Base-by-base conservation (phyloP, 306 rosid species). In the Prinsepia uniflora region DNA sequence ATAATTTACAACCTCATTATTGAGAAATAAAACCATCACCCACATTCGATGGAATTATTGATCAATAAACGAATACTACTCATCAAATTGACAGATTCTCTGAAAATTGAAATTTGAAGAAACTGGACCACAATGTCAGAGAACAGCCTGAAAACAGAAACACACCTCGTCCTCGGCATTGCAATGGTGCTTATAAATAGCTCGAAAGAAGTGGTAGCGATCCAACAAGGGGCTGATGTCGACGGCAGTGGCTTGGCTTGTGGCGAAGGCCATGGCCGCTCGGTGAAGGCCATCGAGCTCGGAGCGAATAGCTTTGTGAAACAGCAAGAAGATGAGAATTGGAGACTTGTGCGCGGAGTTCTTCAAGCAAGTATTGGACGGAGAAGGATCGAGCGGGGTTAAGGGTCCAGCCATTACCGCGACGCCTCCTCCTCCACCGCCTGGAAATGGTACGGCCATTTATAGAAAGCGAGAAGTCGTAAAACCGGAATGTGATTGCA, bases 251-350 rank as follows among this genome's bases (percentile, higher is more conserved):
- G 30, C 67, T 2, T 63, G 71, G 44, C 58, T 24, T 8, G 80
- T 70, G 39, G 82, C 87, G 46, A 80, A 80, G 56, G 69, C 78
- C 55, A 83, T 8, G 48, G 84, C 82, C 52, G 78, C 72, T 0
- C 64, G 73, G 44, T 83, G 87, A 20, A 83, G 73, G n/a, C 75
- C 45, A 6, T 80, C 82, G 61, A 83, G 87, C 80, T 80, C 87
- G 61, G 84, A 76, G 41, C 84, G 82, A 22, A 83, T 80, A 14
- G 87, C 84, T 47, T 83, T 83, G 64, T 83, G 87, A 18, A 83
- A 83, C 49, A 83, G 74, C 65, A 79, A 63, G 87, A 83, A 80
- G 12, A 83, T 80, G 14, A 83, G 73, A 12, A 83, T 81, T 24
- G 88, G 85, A 18, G 87, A 81, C 50, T 74, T 61, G 48, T 74